Base-by-base conservation (phyloP, 257 asterid species). In the Osmanthus fragrans region DNA sequence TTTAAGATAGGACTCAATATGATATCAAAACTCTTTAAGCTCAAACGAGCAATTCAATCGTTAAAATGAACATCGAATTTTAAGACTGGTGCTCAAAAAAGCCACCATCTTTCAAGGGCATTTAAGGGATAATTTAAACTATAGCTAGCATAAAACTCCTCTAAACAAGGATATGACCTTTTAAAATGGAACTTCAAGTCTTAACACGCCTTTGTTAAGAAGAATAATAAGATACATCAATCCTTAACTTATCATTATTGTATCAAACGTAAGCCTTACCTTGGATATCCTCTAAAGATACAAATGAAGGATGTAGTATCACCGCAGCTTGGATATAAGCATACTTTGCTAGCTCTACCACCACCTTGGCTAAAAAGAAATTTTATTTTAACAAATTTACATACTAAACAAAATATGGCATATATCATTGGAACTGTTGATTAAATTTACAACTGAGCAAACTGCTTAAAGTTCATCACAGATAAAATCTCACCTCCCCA, bases 301-400 rank as follows among this genome's bases (percentile, higher is more conserved):
- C 92, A 34, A 90, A 81, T 12, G 93, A 81, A 84, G 95, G 97
- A 74, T 90, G 95, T 15, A 89, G 83, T 19, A 91, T 82, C 76
- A 87, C 93, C 30, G 88, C 95, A 16, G 90, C 91, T 65, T 90
- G 83, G 64, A 92, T 81, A 76, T 80, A 86, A 34, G 88, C 82
- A 67, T 80, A 49, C 77, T 87, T 88, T 1, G 90, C 81, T 15
- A 92, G 85, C 42, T 90, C 93, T 74, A 87, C 93, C 2, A 84
- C 97, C 10, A 88, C 96, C 84, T 92, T 92, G 72, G 89, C 97
- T 92, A 86, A 19, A 78, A 75, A 32, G 40, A 79, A 70, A 42
- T 73, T 8, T 69, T 11, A 51, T 13, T 71, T 42, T 32, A 15
- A 15, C 34, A 60, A 49, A 51, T 16, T 21, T 30, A 0, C 15